These are phyloP conservation scores for Kuraishia hungarica DNA, from an alignment of 805 yeast genomes.

Conservation along the genomic window DNA sequence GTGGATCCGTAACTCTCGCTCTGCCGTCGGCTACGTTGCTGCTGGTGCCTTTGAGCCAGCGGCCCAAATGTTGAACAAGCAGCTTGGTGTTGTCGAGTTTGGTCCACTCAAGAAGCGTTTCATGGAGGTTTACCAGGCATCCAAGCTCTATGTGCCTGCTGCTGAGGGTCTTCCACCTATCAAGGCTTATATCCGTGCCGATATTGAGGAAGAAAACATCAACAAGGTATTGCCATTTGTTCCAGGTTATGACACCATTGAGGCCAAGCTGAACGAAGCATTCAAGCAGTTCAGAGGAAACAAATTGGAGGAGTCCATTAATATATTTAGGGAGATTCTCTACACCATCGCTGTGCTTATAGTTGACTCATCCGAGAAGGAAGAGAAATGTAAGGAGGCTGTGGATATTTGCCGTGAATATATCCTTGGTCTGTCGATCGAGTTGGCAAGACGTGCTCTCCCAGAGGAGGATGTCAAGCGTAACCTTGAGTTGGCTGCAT, in stretches of 20 bases:
- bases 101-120: slow-evolving; percentile 83
- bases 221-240: slow-evolving; percentile 53
- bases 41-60: slow-evolving; percentile 97
- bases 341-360: slow-evolving; percentile 66
- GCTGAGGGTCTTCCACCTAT: slow-evolving; percentile 68
- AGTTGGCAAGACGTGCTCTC: slow-evolving; percentile 76
- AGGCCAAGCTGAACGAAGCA: slow-evolving; percentile 57
- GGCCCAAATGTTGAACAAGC: slow-evolving; percentile 84
- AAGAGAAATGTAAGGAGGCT: slow-evolving; percentile 62
- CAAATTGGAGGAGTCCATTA: slow-evolving; percentile 75
- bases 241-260: slow-evolving; percentile 65
- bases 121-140: slow-evolving; percentile 73
- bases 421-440: slow-evolving; percentile 87
- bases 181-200: slow-evolving; percentile 58
- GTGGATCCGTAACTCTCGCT: slow-evolving; percentile 85
- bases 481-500: slow-evolving; percentile 90
- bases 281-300: slow-evolving; percentile 79
- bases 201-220: slow-evolving; percentile 45
- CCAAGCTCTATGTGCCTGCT: slow-evolving; percentile 68
- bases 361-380: slow-evolving; percentile 70
- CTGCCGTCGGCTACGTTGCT: slow-evolving; percentile 90
- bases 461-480: slow-evolving; percentile 69
- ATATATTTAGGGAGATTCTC: slow-evolving; percentile 68
- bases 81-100: slow-evolving; percentile 77
- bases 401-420: slow-evolving; percentile 78